Evolutionary conservation across 1,139 yeast genomes (phyloP).

Genomic region (Oligophagozyma castellii): DNA sequence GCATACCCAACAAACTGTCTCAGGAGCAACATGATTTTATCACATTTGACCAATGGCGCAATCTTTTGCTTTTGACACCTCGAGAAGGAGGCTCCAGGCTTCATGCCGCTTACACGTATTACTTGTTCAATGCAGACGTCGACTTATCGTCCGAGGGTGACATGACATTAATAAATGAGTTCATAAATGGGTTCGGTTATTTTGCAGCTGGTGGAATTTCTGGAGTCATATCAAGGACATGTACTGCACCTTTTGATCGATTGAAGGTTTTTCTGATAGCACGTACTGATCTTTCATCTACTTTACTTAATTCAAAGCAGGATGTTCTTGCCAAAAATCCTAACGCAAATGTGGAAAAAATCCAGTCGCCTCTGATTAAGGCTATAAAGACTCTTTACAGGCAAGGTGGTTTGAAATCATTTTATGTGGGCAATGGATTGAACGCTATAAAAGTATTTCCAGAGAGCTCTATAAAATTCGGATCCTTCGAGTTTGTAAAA

Average conservation of each 20-base stretch:
- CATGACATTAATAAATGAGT: conserved; percentile 67
- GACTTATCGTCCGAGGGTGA: conserved; percentile 82
- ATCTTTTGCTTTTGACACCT: conserved; percentile 72
- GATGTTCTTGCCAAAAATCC: conserved; percentile 31
- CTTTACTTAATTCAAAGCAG: conserved; percentile 44
- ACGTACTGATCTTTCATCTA: conserved; percentile 66
- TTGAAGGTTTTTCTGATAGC: conserved; percentile 89
- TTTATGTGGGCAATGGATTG: conserved; percentile 90
- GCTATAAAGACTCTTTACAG: conserved; percentile 75
- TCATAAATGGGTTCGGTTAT: conserved; percentile 74
- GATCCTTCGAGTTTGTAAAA: conserved; percentile 84
- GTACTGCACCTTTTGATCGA: conserved; percentile 95
- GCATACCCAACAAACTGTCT: conserved; percentile 25
- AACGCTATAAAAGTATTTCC: conserved; percentile 93
- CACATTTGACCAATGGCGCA: conserved; percentile 77
- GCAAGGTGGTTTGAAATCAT: conserved; percentile 78
- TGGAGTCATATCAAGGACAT: conserved; percentile 93
- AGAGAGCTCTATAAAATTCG: conserved; percentile 94
- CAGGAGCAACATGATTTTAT: conserved; percentile 42
- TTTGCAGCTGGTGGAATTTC: conserved; percentile 91
- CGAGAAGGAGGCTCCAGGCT: conserved; percentile 54
- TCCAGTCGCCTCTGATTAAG: conserved; percentile 56
- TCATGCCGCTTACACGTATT: conserved; percentile 65
- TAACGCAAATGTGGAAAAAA: conserved; percentile 26
- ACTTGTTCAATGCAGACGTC: conserved; percentile 54